These are phyloP conservation scores for Emergomyces pasteurianus DNA, from an alignment of 2,329 filamentous ascomycete species.

Conservation along the genomic window DNA sequence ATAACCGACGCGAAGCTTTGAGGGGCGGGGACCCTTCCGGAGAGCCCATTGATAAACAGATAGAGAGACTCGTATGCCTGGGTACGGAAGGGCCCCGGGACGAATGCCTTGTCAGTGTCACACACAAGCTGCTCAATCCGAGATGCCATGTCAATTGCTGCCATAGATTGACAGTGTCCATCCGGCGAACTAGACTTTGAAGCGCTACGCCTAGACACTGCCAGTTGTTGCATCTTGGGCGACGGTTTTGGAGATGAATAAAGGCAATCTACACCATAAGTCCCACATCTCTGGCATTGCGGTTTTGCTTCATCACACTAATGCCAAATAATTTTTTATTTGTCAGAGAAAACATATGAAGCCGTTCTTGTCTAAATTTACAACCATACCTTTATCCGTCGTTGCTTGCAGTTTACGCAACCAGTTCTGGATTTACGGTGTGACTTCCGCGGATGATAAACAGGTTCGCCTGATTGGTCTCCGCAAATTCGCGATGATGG, in stretches of 20 bases:
- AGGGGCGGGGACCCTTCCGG: conserved; percentile 9
- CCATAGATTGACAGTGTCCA: conserved; percentile 1
- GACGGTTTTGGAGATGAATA: conserved; percentile 10
- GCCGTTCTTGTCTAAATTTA: background rate
- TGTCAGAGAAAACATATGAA: background rate
- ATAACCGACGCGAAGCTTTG: conserved; percentile 10
- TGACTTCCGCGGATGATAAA: conserved; percentile 20
- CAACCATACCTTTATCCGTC: conserved; percentile 22
- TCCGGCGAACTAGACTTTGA: background rate
- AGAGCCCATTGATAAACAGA: conserved; percentile 18
- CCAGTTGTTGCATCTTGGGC: background rate
- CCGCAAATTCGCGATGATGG: background rate
- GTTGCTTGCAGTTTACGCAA: conserved; percentile 23
- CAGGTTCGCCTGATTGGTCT: conserved; percentile 6
- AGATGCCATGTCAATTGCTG: conserved; percentile 5
- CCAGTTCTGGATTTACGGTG: conserved; percentile 26
- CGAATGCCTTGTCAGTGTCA: background rate
- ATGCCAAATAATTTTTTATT: too few species aligned
- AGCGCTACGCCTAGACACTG: background rate
- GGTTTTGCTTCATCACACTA: conserved; percentile 27
- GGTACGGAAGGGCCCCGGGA: background rate
- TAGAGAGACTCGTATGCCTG: conserved; percentile 15
- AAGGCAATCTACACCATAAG: conserved; percentile 19
- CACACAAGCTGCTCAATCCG: conserved; percentile 16
- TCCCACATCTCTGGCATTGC: conserved; percentile 20